Evolutionary conservation across 2,329 filamentous ascomycete species (phyloP).

Genomic region (Penicillium sp.): DNA sequence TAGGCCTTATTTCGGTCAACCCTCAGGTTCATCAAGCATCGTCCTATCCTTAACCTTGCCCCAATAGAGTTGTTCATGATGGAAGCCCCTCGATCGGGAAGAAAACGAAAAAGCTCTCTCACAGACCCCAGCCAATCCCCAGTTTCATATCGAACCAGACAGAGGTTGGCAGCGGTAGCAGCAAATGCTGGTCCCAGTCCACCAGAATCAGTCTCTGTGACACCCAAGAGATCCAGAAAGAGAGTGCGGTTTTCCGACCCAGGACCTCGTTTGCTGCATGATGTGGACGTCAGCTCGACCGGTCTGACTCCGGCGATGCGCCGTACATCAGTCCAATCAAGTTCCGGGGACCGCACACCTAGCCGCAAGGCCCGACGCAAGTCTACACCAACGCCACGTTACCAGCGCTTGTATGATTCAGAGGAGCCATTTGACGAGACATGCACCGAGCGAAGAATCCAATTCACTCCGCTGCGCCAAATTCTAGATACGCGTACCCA

Average conservation of each 20-base stretch:
- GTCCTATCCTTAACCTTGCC: not conserved
- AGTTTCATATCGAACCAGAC: slow-evolving; percentile 19
- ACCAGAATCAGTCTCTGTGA: slow-evolving; percentile 11
- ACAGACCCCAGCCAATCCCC: slow-evolving; percentile 17
- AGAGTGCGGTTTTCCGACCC: slow-evolving; percentile 48
- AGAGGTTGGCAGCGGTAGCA: not conserved
- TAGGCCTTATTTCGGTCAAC: not conserved
- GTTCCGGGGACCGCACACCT: slow-evolving; percentile 28
- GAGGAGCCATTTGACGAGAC: slow-evolving; percentile 18
- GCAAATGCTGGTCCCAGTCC: not conserved
- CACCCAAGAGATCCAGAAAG: slow-evolving; percentile 38
- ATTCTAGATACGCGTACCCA: slow-evolving; percentile 43
- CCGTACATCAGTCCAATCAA: slow-evolving; percentile 36
- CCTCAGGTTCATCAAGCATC: not conserved
- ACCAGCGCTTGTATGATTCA: slow-evolving; percentile 22
- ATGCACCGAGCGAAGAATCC: slow-evolving; percentile 34
- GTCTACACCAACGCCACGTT: slow-evolving; percentile 34
- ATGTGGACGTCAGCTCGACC: slow-evolving; percentile 30
- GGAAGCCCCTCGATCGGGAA: slow-evolving; percentile 26
- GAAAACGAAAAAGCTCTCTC: slow-evolving; percentile 28
- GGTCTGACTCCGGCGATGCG: slow-evolving; percentile 46
- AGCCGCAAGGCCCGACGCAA: slow-evolving; percentile 29
- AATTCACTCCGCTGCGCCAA: slow-evolving; percentile 46
- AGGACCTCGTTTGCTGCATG: slow-evolving; percentile 27
- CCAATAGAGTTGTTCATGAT: slow-evolving; percentile 14